phyloP scores from a whole-genome alignment of 1,284 basidiomycete species.

The Neolentinus lepideus region DNA sequence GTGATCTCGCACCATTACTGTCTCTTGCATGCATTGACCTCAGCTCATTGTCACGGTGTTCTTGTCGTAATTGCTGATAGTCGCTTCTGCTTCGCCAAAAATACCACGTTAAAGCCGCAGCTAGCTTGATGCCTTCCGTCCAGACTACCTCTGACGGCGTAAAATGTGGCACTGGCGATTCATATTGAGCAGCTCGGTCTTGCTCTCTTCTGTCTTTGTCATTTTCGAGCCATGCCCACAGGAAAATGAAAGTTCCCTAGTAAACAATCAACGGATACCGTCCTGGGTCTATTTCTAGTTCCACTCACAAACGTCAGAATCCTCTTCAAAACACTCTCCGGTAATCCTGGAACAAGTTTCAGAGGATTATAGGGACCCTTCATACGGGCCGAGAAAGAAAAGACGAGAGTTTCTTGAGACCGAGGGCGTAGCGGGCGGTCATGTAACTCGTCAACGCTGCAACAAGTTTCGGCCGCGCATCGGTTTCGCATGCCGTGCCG shows the following conservation, averaged over 20 bases:
- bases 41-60: background rate
- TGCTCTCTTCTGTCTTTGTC: background rate
- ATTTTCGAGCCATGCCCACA: background rate
- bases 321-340: background rate
- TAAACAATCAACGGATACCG: background rate
- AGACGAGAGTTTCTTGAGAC: background rate
- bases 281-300: background rate
- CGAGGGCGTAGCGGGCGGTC: background rate
- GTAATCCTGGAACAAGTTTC: background rate
- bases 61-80: background rate
- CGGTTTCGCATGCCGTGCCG: background rate
- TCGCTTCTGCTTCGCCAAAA: background rate
- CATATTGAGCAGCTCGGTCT: background rate
- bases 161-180: background rate
- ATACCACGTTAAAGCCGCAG: background rate
- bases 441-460: background rate
- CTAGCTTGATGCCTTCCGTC: background rate
- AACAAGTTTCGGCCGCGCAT: background rate
- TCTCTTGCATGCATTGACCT: background rate
- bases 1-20: background rate
- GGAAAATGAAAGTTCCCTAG: background rate
- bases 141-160: background rate
- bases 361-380: background rate
- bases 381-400: background rate
- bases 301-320: background rate